Conservation (phyloP, 768 basidiomycete species). For the Lactifluus hygrophoroides region DNA sequence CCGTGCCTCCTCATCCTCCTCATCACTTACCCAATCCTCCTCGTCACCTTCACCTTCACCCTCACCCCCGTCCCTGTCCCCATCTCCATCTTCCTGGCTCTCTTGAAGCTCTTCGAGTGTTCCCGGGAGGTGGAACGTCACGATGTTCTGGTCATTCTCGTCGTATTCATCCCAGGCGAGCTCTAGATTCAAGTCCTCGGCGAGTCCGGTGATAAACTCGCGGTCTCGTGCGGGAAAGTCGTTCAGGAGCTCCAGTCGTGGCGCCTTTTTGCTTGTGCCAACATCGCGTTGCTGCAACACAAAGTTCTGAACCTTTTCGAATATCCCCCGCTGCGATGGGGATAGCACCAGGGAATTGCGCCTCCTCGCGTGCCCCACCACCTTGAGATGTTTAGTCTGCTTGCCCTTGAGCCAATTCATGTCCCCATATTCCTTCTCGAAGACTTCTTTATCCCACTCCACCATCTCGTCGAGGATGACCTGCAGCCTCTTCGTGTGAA, state of each 20-base stretch:
- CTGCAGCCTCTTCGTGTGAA: conserved; percentile 75
- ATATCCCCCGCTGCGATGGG: conserved; percentile 62
- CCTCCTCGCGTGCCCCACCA: conserved; percentile 52
- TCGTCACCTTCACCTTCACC: conserved; percentile 28
- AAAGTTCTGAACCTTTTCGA: conserved; percentile 71
- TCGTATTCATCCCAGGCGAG: conserved; percentile 94
- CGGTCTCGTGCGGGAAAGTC: conserved; percentile 73
- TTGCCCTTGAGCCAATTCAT: conserved; percentile 93
- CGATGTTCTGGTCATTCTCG: conserved; percentile 68
- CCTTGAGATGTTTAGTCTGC: conserved; percentile 63
- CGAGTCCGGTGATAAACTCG: conserved; percentile 67
- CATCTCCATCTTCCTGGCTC: conserved; percentile 32
- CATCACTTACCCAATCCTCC: conserved; percentile 38
- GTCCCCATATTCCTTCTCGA: conserved; percentile 87
- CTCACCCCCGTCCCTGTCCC: background rate
- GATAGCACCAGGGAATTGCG: conserved; percentile 52
- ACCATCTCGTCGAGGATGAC: conserved; percentile 83
- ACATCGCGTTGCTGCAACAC: conserved; percentile 41
- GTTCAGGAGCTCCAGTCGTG: conserved; percentile 62
- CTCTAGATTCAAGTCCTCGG: conserved; percentile 66
- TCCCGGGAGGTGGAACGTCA: conserved; percentile 56
- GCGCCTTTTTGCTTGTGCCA: conserved; percentile 28
- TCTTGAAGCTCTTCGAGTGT: conserved; percentile 29
- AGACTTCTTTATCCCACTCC: conserved; percentile 80
- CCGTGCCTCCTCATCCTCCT: conserved; percentile 65